A percentile compares a stretch with the other conserved stretches of the same genome.
Conservation (phyloP, 2,329 filamentous ascomycete species). For the Hymenoscyphus linearis region DNA sequence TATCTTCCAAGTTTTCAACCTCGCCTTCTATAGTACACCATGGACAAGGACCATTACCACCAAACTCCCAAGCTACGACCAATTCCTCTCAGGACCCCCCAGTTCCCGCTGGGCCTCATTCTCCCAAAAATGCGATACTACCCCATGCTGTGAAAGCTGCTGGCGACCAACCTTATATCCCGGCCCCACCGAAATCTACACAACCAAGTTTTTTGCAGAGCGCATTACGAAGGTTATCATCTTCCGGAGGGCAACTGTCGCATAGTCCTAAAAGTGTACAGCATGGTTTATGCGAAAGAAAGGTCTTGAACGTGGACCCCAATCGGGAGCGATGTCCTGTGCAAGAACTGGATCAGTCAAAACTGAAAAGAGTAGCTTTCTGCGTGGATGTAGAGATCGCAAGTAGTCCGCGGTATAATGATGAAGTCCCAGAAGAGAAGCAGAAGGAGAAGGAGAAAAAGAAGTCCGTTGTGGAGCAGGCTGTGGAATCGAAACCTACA, state of each 20-base stretch:
- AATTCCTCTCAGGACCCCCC: constrained; percentile 25
- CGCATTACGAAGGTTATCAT: constrained; percentile 77
- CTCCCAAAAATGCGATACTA: constrained; percentile 54
- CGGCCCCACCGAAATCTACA: constrained; percentile 64
- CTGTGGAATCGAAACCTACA: constrained; percentile 65
- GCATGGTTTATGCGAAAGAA: constrained; percentile 73
- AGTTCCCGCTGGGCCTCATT: constrained; percentile 31
- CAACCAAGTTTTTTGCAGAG: constrained; percentile 72
- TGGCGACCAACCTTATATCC: constrained; percentile 64
- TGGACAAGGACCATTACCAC: constrained; percentile 19
- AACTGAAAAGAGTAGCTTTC: constrained; percentile 84
- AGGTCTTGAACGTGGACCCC: constrained; percentile 78
- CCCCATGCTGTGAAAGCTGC: constrained; percentile 49
- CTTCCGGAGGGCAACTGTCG: constrained; percentile 46
- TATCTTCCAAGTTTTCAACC: constrained; percentile 87
- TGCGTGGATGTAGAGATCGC: constrained; percentile 98
- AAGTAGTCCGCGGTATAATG: constrained; percentile 71
- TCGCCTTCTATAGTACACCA: constrained; percentile 35
- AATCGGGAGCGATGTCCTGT: constrained; percentile 75
- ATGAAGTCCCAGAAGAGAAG: constrained; percentile 45
- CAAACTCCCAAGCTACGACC: constrained; percentile 25
- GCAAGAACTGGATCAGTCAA: constrained; percentile 71
- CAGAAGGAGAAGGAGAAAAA: constrained; percentile 49
- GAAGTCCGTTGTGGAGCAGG: constrained; percentile 55
- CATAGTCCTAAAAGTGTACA: constrained; percentile 41